These are phyloP conservation scores for Suillus weaverae DNA, from an alignment of 768 basidiomycete genomes.

Conservation along the genomic window DNA sequence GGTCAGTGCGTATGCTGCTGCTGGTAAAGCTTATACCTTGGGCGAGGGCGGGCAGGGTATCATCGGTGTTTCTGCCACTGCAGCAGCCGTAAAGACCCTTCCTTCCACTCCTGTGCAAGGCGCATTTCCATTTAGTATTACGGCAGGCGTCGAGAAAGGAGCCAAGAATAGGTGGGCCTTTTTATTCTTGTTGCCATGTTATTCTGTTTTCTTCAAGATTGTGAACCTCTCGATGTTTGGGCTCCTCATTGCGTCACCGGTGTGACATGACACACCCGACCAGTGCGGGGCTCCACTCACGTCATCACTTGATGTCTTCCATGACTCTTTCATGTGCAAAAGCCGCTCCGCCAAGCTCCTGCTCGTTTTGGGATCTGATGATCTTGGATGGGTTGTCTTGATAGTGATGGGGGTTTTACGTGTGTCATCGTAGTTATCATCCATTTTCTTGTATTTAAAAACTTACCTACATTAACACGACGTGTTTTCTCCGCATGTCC, in stretches of 20 bases:
- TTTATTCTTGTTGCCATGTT: not conserved
- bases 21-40: slow-evolving; percentile 11
- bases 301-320: not conserved
- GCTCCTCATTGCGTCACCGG: not conserved
- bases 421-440: not conserved
- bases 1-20: slow-evolving; percentile 7
- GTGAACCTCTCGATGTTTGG: not conserved
- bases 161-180: slow-evolving; percentile 77
- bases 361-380: not conserved
- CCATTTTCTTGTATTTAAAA: not conserved
- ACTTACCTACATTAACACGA: not conserved
- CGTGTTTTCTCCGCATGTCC: not conserved
- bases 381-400: not conserved
- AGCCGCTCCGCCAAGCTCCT: not conserved
- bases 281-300: not conserved
- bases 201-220: not conserved
- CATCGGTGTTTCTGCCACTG: not conserved
- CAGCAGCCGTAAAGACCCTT: slow-evolving; percentile 12
- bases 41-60: not conserved
- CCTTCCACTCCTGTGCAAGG: slow-evolving; percentile 20
- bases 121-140: slow-evolving; percentile 85
- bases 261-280: slow-evolving; percentile 3
- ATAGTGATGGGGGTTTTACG: not conserved
- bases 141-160: slow-evolving; percentile 93
- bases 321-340: not conserved